Conservation (phyloP, 2,329 filamentous ascomycete species). For the Bipolaris zeicola region DNA sequence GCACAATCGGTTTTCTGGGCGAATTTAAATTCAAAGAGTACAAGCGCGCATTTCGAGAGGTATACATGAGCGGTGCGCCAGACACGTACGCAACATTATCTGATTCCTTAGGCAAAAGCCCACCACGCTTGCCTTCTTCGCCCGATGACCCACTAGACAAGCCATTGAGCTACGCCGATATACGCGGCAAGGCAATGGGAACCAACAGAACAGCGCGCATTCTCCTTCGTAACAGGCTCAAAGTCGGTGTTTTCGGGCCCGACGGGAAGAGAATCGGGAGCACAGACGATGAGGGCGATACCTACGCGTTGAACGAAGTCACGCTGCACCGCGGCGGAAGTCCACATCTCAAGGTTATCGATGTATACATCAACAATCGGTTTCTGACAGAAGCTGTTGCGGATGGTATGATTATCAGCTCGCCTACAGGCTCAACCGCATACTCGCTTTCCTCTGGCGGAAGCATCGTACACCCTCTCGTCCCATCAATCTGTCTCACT, state of each 20-base stretch:
- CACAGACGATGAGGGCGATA: constrained; percentile 39
- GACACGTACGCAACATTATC: constrained; percentile 63
- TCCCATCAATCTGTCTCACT: constrained; percentile 85
- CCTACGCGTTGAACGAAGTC: constrained; percentile 90
- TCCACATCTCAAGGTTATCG: constrained; percentile 88
- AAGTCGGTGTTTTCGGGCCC: constrained; percentile 80
- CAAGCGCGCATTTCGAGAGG: constrained; percentile 88
- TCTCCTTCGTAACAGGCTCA: constrained; percentile 82
- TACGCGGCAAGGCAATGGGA: constrained; percentile 83
- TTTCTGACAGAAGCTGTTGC: constrained; percentile 93
- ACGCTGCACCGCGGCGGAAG: constrained; percentile 89
- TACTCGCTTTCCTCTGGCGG: constrained; percentile 94
- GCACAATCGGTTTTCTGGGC: constrained; percentile 89
- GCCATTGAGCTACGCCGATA: constrained; percentile 66
- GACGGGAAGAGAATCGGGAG: constrained; percentile 59
- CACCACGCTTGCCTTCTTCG: constrained; percentile 70
- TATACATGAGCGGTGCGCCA: constrained; percentile 79
- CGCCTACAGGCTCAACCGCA: constrained; percentile 91
- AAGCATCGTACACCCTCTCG: constrained; percentile 90
- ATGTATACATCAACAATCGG: constrained; percentile 85
- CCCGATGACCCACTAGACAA: constrained; percentile 52
- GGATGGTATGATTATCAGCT: constrained; percentile 92
- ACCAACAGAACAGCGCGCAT: constrained; percentile 75
- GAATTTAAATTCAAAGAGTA: constrained; percentile 96
- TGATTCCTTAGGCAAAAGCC: constrained; percentile 71